Evolutionary conservation across 2,329 filamentous ascomycete species (phyloP), one percentile per base, ranked within the genome.

Genomic region (Diaporthe vexans): DNA sequence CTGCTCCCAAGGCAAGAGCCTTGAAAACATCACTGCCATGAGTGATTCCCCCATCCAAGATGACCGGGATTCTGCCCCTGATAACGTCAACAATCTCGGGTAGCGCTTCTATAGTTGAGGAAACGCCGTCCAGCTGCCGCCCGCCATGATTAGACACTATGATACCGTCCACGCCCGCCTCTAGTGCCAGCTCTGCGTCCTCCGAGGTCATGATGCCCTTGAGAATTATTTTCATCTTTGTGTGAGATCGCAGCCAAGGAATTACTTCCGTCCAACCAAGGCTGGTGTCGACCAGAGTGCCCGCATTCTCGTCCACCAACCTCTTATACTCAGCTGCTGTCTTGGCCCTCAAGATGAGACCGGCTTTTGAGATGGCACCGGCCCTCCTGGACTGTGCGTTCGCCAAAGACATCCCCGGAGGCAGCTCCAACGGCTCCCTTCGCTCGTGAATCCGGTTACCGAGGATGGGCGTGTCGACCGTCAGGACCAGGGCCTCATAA

Each of bases 111-210:
- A 90, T 83, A 0, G 86, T 84, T 0, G 88, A 80, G 37, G 85
- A 82, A 0, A 83, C 84, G 82, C 40, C 84, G 74, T 83, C 81
- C 11, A 82, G 71, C 75, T 78, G 80, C 56, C 90, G 80, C 0
- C 89, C 90, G 4, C 89, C 90, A 80, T 91, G 90, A 74, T 91
- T 92, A 35, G 84, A 87, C 10, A 91, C 86, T 1, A 91, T 85
- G 72, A 91, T 90, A 13, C 69, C 69, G 37, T 71, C 69, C n/a
- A 71, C 37, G 35, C 69, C 69, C 52, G 57, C n/a, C 29, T 43
- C 21, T 15, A 87, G 80, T 5, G 85, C 85, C 37, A 85, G 81
- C 19, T 81, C 76, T 0, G 84, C 84, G 73, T 87, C 85, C 72
- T 86, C 83, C 10, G 81, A 79, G 2, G 81, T 85, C 51, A 54